Evolutionary conservation across 495 filamentous ascomycete species (phyloP).

Genomic region (Halenospora varia): DNA sequence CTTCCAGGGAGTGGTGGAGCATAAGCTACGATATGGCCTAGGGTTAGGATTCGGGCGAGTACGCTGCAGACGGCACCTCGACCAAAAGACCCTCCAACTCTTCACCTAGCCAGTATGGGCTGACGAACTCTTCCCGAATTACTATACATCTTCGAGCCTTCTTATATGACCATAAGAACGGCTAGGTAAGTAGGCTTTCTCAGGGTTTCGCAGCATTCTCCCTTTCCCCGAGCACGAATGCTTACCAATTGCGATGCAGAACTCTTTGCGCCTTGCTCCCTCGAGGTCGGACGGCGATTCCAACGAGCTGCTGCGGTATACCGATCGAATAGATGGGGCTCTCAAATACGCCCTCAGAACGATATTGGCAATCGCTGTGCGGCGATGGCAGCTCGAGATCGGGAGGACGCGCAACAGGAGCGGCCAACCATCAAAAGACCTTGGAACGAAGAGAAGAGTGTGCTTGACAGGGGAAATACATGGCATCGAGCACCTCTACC

Average conservation of each 20-base stretch:
- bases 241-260: conserved; percentile 3
- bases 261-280: neutral
- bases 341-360: conserved; percentile 6
- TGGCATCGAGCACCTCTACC: conserved; percentile 14
- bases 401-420: conserved; percentile 18
- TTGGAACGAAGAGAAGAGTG: conserved; percentile 18
- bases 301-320: neutral
- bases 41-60: neutral
- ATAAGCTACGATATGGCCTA: neutral
- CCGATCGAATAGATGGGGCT: conserved; percentile 20
- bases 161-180: neutral
- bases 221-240: neutral
- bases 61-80: neutral
- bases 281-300: neutral
- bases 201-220: neutral
- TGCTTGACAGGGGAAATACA: neutral
- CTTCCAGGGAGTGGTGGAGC: too few species aligned
- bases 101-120: neutral
- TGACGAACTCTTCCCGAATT: neutral
- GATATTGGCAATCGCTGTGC: conserved; percentile 11
- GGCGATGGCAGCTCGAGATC: conserved; percentile 26
- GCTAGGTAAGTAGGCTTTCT: neutral
- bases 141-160: too few species aligned
- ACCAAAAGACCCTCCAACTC: neutral
- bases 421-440: conserved; percentile 22